Conservation (phyloP, 306 rosid genomes). For the Corylus heterophylla region DNA sequence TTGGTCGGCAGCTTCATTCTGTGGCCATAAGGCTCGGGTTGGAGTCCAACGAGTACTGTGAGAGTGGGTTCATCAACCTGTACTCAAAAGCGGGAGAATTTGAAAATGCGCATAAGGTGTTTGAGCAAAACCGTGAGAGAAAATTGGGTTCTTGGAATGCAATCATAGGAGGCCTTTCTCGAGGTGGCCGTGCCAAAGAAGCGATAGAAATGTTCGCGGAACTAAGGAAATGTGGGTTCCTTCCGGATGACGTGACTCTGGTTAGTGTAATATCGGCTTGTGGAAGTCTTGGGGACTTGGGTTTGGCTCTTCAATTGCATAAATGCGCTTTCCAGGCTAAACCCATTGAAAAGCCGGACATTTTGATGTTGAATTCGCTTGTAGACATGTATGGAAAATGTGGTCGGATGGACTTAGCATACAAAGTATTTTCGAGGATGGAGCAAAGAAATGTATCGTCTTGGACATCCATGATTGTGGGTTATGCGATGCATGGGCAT, state of each 20-base stretch:
- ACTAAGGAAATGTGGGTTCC: constrained; percentile 54
- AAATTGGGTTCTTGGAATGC: constrained; percentile 85
- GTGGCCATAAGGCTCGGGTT: constrained; percentile 53
- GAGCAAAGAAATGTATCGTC: constrained; percentile 55
- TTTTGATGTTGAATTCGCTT: constrained; percentile 61
- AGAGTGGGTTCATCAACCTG: constrained; percentile 57
- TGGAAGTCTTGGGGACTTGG: constrained; percentile 64
- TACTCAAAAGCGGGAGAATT: constrained; percentile 66
- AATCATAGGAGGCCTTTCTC: constrained; percentile 61
- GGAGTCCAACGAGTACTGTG: constrained; percentile 58
- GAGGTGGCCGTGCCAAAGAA: constrained; percentile 55
- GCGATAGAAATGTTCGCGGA: constrained; percentile 43
- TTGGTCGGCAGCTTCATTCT: constrained; percentile 65
- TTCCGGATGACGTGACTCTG: constrained; percentile 65
- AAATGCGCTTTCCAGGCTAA: constrained; percentile 57
- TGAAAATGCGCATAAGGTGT: constrained; percentile 52
- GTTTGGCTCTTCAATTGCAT: constrained; percentile 58
- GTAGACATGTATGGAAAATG: constrained; percentile 88
- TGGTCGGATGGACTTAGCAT: constrained; percentile 73
- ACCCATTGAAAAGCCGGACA: constrained; percentile 28
- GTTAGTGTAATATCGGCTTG: constrained; percentile 65
- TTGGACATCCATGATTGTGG: constrained; percentile 86
- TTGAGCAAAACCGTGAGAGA: constrained; percentile 62
- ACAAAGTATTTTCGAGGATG: constrained; percentile 55
- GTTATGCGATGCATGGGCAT: constrained; percentile 76